phyloP scores from a whole-genome alignment of 768 basidiomycete species.

The Rhodotorula paludigena region DNA sequence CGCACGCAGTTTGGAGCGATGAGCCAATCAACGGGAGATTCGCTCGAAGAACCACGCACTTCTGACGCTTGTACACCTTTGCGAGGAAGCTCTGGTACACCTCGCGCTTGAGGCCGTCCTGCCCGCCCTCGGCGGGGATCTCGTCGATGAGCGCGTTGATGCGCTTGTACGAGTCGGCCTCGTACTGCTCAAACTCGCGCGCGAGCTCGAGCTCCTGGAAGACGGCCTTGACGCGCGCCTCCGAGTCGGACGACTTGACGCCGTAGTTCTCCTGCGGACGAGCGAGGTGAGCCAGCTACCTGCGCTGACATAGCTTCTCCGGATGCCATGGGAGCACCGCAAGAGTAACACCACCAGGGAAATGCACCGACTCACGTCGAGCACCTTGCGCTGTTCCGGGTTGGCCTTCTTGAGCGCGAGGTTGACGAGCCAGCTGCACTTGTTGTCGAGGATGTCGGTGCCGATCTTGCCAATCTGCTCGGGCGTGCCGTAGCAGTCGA shows the following conservation, averaged over 20 bases:
- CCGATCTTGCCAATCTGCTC: conserved; percentile 94
- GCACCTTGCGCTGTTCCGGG: conserved; percentile 50
- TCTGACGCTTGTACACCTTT: conserved; percentile 59
- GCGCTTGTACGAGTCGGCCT: conserved; percentile 64
- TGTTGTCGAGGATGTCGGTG: conserved; percentile 97
- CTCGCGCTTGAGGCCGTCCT: conserved; percentile 55
- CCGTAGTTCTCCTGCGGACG: conserved; percentile 70
- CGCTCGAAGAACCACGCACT: background rate
- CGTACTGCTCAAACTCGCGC: conserved; percentile 67
- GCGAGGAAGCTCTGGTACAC: conserved; percentile 80
- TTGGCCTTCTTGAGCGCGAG: conserved; percentile 59
- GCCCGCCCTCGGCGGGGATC: conserved; percentile 50
- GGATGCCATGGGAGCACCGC: too few relatives aligned
- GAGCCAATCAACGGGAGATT: background rate
- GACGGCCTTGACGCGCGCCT: conserved; percentile 62
- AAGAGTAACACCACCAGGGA: background rate
- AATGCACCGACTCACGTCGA: conserved; percentile 51
- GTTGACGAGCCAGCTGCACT: conserved; percentile 95
- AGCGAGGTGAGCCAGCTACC: too few relatives aligned
- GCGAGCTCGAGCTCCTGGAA: conserved; percentile 63
- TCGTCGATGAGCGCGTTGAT: conserved; percentile 65
- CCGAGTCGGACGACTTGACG: conserved; percentile 56
- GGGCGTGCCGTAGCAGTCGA: conserved; percentile 84
- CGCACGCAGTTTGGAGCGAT: too few relatives aligned
- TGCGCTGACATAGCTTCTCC: too few relatives aligned